phyloP scores from a whole-genome alignment of 2,329 filamentous ascomycete genomes.

The Hymenoscyphus salicellus region DNA sequence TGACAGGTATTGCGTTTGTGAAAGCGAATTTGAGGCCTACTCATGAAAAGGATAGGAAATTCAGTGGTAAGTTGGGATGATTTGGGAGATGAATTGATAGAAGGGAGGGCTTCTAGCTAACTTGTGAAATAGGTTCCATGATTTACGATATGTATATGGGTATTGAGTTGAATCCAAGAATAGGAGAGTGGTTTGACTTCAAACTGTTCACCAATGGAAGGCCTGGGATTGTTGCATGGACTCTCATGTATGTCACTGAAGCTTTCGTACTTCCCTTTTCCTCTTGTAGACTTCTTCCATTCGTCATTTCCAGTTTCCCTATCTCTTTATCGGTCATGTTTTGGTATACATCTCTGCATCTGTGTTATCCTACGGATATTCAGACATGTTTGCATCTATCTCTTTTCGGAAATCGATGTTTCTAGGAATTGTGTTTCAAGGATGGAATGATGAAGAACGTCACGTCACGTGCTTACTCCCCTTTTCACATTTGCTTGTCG shows the following conservation, averaged over 20 bases:
- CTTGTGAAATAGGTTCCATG: constrained; percentile 33
- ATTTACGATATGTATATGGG: constrained; percentile 48
- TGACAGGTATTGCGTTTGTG: constrained; percentile 36
- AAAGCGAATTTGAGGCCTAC: constrained; percentile 42
- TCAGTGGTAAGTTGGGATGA: constrained; percentile 36
- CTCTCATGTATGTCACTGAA: constrained; percentile 40
- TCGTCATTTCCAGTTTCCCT: not conserved
- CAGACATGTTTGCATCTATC: not conserved
- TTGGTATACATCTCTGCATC: not conserved
- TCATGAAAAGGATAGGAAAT: constrained; percentile 43
- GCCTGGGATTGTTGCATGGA: constrained; percentile 48
- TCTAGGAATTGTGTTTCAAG: not conserved
- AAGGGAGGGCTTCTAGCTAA: not conserved
- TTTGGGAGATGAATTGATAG: not conserved
- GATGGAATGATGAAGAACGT: not conserved
- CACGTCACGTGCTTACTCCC: not conserved
- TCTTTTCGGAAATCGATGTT: not conserved
- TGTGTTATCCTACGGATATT: not conserved
- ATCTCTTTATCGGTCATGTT: not conserved
- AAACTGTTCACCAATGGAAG: constrained; percentile 49
- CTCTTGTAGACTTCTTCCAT: not conserved
- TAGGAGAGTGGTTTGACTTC: constrained; percentile 44
- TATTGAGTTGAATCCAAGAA: constrained; percentile 45
- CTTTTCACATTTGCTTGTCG: not conserved
- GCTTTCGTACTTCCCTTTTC: not conserved